Conservation (phyloP, 2,329 filamentous ascomycete genomes). For the Colletotrichum endophyticum region DNA sequence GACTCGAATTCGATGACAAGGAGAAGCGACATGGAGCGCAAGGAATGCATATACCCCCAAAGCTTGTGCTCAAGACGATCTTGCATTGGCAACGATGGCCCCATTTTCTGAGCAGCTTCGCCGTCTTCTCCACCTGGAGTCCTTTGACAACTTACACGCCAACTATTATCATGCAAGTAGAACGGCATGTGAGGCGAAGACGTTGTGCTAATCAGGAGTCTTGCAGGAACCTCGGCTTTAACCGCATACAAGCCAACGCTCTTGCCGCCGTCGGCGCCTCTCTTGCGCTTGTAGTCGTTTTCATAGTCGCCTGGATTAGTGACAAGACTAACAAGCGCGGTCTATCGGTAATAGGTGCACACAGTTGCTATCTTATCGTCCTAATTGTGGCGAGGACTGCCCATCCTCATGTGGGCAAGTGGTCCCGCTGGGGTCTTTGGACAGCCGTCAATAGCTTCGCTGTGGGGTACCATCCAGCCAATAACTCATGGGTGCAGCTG, state of each 20-base stretch:
- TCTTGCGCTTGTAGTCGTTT: slow-evolving; percentile 50
- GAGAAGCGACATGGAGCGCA: slow-evolving; percentile 36
- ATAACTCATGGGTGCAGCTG: slow-evolving; percentile 58
- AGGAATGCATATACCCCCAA: slow-evolving; percentile 38
- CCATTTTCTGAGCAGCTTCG: slow-evolving; percentile 52
- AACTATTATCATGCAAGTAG: slow-evolving; percentile 42
- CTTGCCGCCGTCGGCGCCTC: slow-evolving; percentile 47
- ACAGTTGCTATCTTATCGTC: slow-evolving; percentile 46
- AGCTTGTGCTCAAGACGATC: slow-evolving; percentile 46
- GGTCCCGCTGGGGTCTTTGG: slow-evolving; percentile 56
- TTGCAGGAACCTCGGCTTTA: slow-evolving; percentile 46
- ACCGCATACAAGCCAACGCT: slow-evolving; percentile 50
- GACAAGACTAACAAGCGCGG: slow-evolving; percentile 50
- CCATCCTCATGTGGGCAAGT: slow-evolving; percentile 48
- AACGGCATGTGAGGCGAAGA: fast-evolving
- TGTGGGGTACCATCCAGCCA: slow-evolving; percentile 57
- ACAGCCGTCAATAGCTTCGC: slow-evolving; percentile 55
- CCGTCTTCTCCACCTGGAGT: slow-evolving; percentile 57
- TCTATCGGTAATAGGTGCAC: slow-evolving; percentile 45
- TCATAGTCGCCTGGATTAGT: slow-evolving; percentile 52
- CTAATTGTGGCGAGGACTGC: slow-evolving; percentile 44
- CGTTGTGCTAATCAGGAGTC: neutral
- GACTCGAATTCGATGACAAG: slow-evolving; percentile 38
- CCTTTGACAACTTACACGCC: slow-evolving; percentile 57
- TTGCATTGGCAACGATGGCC: slow-evolving; percentile 50